A percentile compares a stretch with the other conserved stretches of the same genome.
Conservation (phyloP, 257 asterid species). For the Ilex asprella region DNA sequence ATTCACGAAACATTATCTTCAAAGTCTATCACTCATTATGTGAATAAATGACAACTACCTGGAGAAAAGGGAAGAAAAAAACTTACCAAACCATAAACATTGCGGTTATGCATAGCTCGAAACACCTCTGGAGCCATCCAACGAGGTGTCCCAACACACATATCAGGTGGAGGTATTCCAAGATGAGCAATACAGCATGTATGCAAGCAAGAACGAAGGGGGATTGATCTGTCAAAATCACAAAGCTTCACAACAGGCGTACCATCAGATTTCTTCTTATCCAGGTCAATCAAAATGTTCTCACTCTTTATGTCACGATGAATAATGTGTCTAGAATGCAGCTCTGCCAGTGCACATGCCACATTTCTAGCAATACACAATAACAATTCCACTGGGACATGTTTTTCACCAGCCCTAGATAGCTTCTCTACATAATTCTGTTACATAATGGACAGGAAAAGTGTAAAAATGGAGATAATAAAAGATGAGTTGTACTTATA, state of each 20-base stretch:
- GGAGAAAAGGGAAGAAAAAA: neutral
- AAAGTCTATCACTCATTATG: neutral
- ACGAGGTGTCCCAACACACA: conserved; percentile 93
- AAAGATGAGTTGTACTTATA: too few species aligned
- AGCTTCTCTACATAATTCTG: conserved; percentile 69
- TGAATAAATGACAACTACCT: neutral
- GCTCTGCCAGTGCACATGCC: conserved; percentile 62
- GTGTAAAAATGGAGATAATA: neutral
- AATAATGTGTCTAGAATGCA: conserved; percentile 69
- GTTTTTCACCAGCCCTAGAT: conserved; percentile 46
- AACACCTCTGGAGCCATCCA: conserved; percentile 98
- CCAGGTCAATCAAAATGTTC: conserved; percentile 73
- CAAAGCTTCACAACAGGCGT: conserved; percentile 81
- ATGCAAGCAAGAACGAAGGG: conserved; percentile 70
- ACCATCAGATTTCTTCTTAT: conserved; percentile 56
- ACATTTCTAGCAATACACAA: conserved; percentile 71
- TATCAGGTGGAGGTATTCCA: conserved; percentile 79
- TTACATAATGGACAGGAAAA: conserved; percentile 5
- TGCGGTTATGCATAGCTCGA: conserved; percentile 28
- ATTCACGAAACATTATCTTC: too few species aligned
- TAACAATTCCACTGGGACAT: conserved; percentile 41
- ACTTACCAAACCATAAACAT: conserved; percentile 49
- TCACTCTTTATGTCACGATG: conserved; percentile 94
- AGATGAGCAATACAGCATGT: conserved; percentile 83
- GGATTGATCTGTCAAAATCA: conserved; percentile 84